phyloP scores from a whole-genome alignment of 805 yeast species.

The Metschnikowia similis region DNA sequence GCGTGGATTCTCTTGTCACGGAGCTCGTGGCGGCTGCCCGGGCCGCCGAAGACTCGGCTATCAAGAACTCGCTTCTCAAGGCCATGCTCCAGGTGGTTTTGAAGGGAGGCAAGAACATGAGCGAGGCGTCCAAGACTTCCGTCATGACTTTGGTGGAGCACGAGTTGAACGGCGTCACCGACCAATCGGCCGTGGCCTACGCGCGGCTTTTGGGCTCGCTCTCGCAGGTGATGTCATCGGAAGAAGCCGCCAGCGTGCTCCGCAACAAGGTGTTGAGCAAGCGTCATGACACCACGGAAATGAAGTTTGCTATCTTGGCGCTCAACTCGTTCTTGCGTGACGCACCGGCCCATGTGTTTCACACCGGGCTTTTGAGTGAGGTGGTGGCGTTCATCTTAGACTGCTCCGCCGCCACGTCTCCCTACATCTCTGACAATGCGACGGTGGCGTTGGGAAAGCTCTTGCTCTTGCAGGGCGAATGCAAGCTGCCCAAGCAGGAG shows the following conservation, averaged over 20 bases:
- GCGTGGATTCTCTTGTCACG: slow-evolving; percentile 87
- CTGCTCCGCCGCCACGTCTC: slow-evolving; percentile 39
- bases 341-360: slow-evolving; percentile 62
- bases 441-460: slow-evolving; percentile 79
- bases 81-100: slow-evolving; percentile 79
- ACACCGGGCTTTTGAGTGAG: slow-evolving; percentile 46
- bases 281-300: slow-evolving; percentile 42
- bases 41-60: slow-evolving; percentile 60
- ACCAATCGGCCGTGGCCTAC: slow-evolving; percentile 65
- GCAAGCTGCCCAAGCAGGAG: slow-evolving; percentile 22
- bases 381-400: slow-evolving; percentile 46
- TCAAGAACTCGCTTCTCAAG: slow-evolving; percentile 78
- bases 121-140: slow-evolving; percentile 63
- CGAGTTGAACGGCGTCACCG: slow-evolving; percentile 51
- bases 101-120: slow-evolving; percentile 74
- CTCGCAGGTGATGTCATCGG: slow-evolving; percentile 58
- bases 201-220: slow-evolving; percentile 78
- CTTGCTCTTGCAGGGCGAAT: slow-evolving; percentile 48
- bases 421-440: slow-evolving; percentile 69
- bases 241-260: slow-evolving; percentile 60
- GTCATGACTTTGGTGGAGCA: slow-evolving; percentile 72
- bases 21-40: slow-evolving; percentile 78
- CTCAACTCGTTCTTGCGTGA: slow-evolving; percentile 77
- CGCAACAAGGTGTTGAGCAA: slow-evolving; percentile 53
- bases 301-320: slow-evolving; percentile 60